Evolutionary conservation across 495 filamentous ascomycete species (phyloP), one percentile per base, ranked within the genome.

Genomic region (Echria macrotheca): DNA sequence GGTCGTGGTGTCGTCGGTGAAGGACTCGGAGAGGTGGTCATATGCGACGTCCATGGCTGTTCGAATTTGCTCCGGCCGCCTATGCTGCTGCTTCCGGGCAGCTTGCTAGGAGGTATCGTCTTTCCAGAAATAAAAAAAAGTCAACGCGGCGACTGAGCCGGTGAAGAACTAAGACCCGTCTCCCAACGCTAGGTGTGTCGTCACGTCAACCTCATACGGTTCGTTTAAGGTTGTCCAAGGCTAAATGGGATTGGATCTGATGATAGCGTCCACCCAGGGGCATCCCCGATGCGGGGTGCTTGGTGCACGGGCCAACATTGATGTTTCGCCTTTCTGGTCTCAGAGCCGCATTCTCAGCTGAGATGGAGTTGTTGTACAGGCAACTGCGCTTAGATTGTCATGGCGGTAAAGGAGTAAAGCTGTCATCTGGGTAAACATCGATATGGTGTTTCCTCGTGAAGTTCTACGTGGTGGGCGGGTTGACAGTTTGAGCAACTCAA

Each of bases 11-110:
- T 85, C 77, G 33, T 86, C 80, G 18, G 77, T 73, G 53, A 88
- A 72, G 45, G 79, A 75, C 63, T 91, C 85, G 61, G 89, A 85
- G 57, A 98, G 94, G 66, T 95, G 90, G 61, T 98, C 93, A 77
- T 97, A 98, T 31, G 93, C 90, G 58, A 95, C 68, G 77, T 98
- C 93, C 93, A 98, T 25, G n/a, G n/a, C n/a, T n/a, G n/a, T n/a
- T n/a, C n/a, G n/a, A n/a, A n/a, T n/a, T n/a, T n/a, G n/a, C 25
- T 47, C 37, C 23, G 26, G 33, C n/a, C 32, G 15, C 21, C 35
- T 40, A 29, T 11, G 36, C 35, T 37, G 19, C 21, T 23, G 19
- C 9, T 24, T 23, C 11, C 26, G 38, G 9, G 38, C 18, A 22
- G 15, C 6, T 41, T 42, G 37, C 3, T 39, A 15, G 28, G 47